A percentile compares a stretch with the other conserved stretches of the same genome.
These are phyloP conservation scores for Aegle marmelos DNA, from an alignment of 345 rosid genomes.

Conservation along the genomic window DNA sequence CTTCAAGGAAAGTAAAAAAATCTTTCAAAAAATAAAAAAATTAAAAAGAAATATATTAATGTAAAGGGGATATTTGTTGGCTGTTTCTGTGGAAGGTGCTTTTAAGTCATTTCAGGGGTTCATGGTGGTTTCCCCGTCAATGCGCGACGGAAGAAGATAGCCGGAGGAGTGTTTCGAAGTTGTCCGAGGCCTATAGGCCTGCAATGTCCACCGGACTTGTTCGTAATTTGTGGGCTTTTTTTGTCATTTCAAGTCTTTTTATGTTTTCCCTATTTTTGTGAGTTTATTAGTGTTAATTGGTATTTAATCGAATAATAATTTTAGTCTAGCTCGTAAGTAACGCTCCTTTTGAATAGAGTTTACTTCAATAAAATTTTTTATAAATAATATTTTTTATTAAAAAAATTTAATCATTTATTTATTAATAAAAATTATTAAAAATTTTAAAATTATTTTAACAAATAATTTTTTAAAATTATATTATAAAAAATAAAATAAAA, in stretches of 20 bases:
- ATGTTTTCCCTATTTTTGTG: not conserved
- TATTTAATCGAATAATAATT: no score
- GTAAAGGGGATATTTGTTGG: not conserved
- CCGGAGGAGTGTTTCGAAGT: no score
- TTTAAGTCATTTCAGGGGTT: not conserved
- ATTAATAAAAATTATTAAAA: no score
- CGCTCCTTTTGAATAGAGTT: no score
- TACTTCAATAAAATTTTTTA: no score
- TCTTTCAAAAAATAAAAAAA: not conserved
- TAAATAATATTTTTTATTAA: no score
- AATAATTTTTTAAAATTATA: no score
- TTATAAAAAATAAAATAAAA: no score
- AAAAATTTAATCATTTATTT: no score
- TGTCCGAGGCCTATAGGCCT: not conserved
- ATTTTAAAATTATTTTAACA: no score
- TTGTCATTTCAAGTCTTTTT: not conserved
- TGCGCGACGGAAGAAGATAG: not conserved
- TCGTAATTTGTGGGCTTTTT: not conserved
- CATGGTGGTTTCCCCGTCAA: not conserved
- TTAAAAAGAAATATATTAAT: not conserved
- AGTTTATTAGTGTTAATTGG: not conserved
- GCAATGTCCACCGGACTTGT: not conserved
- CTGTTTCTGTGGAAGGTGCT: not conserved
- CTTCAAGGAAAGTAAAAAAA: slow-evolving; percentile 13
- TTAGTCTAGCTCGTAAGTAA: no score